A percentile compares a stretch with the other conserved stretches of the same genome.
These are phyloP conservation scores for Podosphaera xanthii DNA, from an alignment of 2,329 filamentous ascomycete genomes.

Conservation along the genomic window DNA sequence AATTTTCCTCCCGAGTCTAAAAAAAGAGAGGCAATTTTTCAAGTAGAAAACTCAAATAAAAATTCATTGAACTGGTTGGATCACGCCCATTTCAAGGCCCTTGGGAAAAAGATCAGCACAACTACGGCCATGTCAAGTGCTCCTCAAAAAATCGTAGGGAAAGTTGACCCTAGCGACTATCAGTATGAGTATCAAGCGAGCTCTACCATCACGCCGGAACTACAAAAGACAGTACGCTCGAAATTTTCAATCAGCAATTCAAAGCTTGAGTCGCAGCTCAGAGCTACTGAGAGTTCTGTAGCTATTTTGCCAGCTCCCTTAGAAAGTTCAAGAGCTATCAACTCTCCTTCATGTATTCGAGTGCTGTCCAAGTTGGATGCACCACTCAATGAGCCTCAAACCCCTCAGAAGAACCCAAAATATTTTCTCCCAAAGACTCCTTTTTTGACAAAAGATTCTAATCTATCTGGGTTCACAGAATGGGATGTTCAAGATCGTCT, in stretches of 20 bases:
- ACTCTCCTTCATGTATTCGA: constrained; percentile 17
- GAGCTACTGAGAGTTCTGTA: no score
- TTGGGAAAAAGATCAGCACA: no score
- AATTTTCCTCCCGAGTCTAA: no score
- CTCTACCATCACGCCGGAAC: constrained; percentile 4
- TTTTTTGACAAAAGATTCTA: constrained; percentile 55
- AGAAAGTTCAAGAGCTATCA: constrained; percentile 4
- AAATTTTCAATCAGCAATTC: constrained; percentile 8
- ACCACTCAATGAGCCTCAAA: constrained; percentile 3
- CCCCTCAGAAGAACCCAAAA: constrained; percentile 19
- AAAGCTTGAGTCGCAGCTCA: no score
- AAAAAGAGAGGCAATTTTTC: constrained; percentile 10
- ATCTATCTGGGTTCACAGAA: constrained; percentile 37
- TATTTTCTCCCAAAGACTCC: constrained; percentile 20
- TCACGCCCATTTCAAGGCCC: no score
- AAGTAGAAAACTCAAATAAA: constrained; percentile 9
- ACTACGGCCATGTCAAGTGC: no score
- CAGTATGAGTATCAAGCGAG: constrained; percentile 7
- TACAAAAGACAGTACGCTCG: constrained; percentile 5
- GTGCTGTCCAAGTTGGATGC: constrained; percentile 12
- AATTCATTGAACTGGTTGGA: no score
- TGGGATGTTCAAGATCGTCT: constrained; percentile 65
- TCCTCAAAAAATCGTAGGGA: no score
- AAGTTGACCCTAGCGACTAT: no score
- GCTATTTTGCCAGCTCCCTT: no score